Conservation (phyloP, 1,284 basidiomycete genomes). For the Cryptococcus sp. region DNA sequence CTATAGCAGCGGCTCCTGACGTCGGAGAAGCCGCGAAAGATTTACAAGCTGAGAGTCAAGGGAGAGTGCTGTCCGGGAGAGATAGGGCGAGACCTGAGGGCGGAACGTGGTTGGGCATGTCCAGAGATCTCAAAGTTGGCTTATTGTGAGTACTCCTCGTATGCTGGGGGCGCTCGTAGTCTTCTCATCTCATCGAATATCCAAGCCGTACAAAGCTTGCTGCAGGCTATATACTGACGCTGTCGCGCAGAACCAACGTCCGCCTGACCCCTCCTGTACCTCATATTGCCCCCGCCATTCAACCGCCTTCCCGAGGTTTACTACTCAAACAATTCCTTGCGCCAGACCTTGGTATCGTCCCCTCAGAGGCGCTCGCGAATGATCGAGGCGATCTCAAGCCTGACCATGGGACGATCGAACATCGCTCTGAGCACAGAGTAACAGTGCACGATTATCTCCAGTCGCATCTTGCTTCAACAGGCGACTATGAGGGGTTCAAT, state of each 20-base stretch:
- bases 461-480: slow-evolving; percentile 13
- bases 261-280: slow-evolving; percentile 23
- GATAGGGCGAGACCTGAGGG: slow-evolving; percentile 34
- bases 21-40: too few species aligned
- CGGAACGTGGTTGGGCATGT: slow-evolving; percentile 50
- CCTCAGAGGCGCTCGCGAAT: neutral
- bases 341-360: slow-evolving; percentile 12
- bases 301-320: slow-evolving; percentile 38
- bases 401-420: too few species aligned
- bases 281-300: slow-evolving; percentile 14
- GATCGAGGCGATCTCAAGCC: neutral
- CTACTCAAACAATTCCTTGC: slow-evolving; percentile 40
- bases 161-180: neutral
- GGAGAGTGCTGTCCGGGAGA: slow-evolving; percentile 37
- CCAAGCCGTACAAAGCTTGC: neutral
- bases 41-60: neutral
- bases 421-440: neutral
- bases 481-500: slow-evolving; percentile 50
- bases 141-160: slow-evolving; percentile 35
- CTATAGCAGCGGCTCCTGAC: too few species aligned
- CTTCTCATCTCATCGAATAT: neutral
- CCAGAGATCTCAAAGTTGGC: slow-evolving; percentile 42
- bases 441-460: slow-evolving; percentile 29
- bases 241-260: slow-evolving; percentile 45
- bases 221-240: neutral